Base-by-base conservation (phyloP, 805 yeast species). In the Candida pseudofarinosa region DNA sequence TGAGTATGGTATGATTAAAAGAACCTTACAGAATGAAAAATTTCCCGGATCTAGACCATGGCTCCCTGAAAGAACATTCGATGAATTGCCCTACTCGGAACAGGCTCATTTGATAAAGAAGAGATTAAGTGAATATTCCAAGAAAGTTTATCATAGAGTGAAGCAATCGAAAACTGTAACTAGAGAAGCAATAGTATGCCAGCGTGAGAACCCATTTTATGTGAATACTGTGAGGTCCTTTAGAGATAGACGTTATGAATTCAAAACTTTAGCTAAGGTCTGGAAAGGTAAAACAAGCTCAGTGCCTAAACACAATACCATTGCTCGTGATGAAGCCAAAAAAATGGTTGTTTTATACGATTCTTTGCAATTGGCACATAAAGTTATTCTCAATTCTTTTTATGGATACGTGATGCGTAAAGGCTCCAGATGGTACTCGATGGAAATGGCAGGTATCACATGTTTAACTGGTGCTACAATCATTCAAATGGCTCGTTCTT, bases 361-460 rank as follows among this genome's bases (percentile, higher is more conserved):
- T 59, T 91, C 99, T 2, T 70, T 93, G 53, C 99, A 93, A 65
- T 74, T 93, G 50, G 99, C 99, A 0, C 98, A 93, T 62, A 93
- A 93, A 58, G 97, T 91, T 58, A 93, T 93, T 66, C 74, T 93
- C 55, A 93, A 93, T 58, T 91, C 98, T 0, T 93, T 93, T 60
- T 93, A 93, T 56, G 99, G 99, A 39, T 93, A 93, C 56, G 99
- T 93, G 12, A 93, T 93, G 99, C 79, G 99, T 65, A 93, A 93
- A 56, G 99, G 99, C 33, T 93, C 99, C 0, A 76, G 99, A 46
- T 93, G 99, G 99, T 93, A 90, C 56, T 93, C 99, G 0, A 89
- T 93, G 93, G 99, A 93, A 63, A 93, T 95, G 99, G 99, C 99
- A 0, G 99, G 99, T 49, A 93, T 93, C 15, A 93, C 99, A 0